phyloP scores from a whole-genome alignment of 306 rosid genomes.

The Cicer yamashitae region DNA sequence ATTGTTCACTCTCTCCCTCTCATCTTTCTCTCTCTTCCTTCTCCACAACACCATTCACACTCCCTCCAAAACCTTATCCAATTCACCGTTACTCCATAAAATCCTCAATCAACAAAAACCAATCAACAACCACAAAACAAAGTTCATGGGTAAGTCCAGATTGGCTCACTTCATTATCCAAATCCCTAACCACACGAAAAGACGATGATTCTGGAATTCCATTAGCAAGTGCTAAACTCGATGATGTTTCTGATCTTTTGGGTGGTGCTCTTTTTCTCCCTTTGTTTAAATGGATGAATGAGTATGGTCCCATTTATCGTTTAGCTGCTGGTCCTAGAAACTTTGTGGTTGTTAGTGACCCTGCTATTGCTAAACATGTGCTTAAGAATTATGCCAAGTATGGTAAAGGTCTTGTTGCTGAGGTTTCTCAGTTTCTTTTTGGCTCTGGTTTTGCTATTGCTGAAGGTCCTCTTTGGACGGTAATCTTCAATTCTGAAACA shows the following conservation, averaged over 20 bases:
- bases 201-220: constrained; percentile 83
- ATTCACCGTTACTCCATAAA: constrained; percentile 48
- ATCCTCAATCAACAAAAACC: constrained; percentile 60
- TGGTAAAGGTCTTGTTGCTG: constrained; percentile 81
- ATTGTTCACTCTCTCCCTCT: constrained; percentile 44
- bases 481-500: constrained; percentile 41
- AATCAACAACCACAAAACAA: constrained; percentile 50
- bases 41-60: constrained; percentile 37
- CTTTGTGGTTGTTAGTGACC: constrained; percentile 93
- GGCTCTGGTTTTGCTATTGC: constrained; percentile 96
- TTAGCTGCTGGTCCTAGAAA: constrained; percentile 93
- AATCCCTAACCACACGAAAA: constrained; percentile 54
- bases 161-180: constrained; percentile 87
- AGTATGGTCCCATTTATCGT: constrained; percentile 81
- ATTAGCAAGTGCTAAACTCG: constrained; percentile 75
- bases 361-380: constrained; percentile 87
- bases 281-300: constrained; percentile 86
- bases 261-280: constrained; percentile 95
- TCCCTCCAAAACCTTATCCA: constrained; percentile 41
- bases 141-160: constrained; percentile 93
- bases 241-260: constrained; percentile 90
- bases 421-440: constrained; percentile 85
- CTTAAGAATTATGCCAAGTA: constrained; percentile 80
- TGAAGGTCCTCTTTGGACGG: constrained; percentile 98
- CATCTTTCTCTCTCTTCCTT: constrained; percentile 49